A percentile compares a stretch with the other conserved stretches of the same genome.
These are phyloP conservation scores for Primulina eburnea DNA, from an alignment of 257 asterid genomes.

Conservation along the genomic window DNA sequence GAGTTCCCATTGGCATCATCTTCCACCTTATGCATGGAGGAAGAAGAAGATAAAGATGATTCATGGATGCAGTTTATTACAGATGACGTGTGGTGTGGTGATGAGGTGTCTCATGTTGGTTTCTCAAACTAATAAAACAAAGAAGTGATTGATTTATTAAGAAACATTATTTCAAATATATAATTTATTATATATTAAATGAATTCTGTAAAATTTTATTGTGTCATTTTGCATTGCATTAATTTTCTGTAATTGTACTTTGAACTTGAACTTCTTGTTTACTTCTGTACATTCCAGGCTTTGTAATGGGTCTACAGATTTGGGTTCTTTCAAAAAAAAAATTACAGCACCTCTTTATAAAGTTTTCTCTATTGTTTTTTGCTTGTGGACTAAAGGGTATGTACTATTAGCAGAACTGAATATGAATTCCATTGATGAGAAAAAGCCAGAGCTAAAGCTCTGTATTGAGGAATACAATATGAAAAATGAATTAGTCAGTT, in stretches of 20 bases:
- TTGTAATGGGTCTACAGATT: conserved; percentile 42
- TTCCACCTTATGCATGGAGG: conserved; percentile 50
- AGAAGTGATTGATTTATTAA: conserved; percentile 21
- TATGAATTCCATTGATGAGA: too few relatives aligned
- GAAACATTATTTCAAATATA: conserved; percentile 22
- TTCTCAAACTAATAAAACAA: conserved; percentile 52
- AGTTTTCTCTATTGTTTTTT: conserved; percentile 38
- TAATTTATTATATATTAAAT: conserved; percentile 14
- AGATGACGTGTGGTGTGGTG: conserved; percentile 88
- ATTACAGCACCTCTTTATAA: conserved; percentile 26
- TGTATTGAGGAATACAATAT: too few relatives aligned
- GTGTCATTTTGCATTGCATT: conserved; percentile 32
- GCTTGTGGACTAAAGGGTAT: conserved; percentile 26
- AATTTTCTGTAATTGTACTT: conserved; percentile 58
- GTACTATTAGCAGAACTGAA: too few relatives aligned
- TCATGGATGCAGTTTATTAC: conserved; percentile 98
- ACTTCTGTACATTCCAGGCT: conserved; percentile 31
- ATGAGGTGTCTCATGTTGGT: conserved; percentile 51
- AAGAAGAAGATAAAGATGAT: conserved; percentile 79
- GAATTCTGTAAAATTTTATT: conserved; percentile 25
- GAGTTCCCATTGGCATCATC: conserved; percentile 72
- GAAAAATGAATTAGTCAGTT: too few relatives aligned
- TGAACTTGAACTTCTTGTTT: conserved; percentile 28
- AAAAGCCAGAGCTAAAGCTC: too few relatives aligned
- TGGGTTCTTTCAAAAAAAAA: conserved; percentile 31